Evolutionary conservation across 2,329 filamentous ascomycete genomes (phyloP), one percentile per base, ranked within the genome.

Genomic region (Fusarium marasasianum): DNA sequence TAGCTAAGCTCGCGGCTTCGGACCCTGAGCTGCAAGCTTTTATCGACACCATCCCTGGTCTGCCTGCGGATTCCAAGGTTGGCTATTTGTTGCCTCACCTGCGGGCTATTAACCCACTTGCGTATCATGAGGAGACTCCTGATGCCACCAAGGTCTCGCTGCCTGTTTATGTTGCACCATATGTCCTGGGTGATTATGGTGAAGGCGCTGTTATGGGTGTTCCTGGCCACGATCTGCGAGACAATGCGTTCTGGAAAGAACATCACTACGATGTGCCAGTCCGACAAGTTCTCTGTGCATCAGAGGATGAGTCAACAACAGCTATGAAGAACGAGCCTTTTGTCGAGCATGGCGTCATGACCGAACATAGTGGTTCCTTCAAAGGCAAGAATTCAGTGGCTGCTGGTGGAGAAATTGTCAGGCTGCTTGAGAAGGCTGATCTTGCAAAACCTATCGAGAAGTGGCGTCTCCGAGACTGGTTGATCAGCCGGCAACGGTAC

Each of bases 171-270:
- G 92, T 94, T 29, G 94, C 95, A 15, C 92, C 94, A 0, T 97
- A 97, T 79, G 95, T 97, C 17, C 86, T 97, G 10, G 92, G 92
- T 33, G 93, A 95, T 78, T 96, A 97, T 76, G 94, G 94, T 22
- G 93, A 95, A 74, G 94, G 94, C 3, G 94, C 94, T 15, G 92
- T 97, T 5, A 97, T 98, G 94, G 95, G 95, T 48, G 95, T 97
- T 13, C 95, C 95, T 1, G 95, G 91, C 5, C 95, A 98, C 79
- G 95, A 98, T 81, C 80, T 87, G 9, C 89, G 94, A 59, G 95
- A 98, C 76, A 87, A 93, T 81, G 88, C 89, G 4, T 98, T 97
- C 80, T 97, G 94, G 92, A 90, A 88, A 75, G 86, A 91, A 66
- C 94, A 97, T 73, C 85, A 88, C 37, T 85, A 86, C 11, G 85